These are phyloP conservation scores for Areca catechu DNA, from an alignment of 176 grass and related monocot genomes.

Conservation along the genomic window DNA sequence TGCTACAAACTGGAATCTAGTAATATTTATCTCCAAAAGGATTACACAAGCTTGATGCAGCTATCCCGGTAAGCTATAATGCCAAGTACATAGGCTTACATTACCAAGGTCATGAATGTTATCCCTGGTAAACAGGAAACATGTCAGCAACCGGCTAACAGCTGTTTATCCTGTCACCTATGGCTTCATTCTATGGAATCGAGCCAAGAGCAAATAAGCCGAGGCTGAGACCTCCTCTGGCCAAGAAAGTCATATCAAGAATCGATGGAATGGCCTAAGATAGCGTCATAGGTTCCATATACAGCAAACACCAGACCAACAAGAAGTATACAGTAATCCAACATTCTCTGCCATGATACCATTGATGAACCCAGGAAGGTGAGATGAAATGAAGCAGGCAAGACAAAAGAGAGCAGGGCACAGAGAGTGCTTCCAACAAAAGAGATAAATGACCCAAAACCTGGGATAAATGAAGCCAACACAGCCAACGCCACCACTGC, in stretches of 20 bases:
- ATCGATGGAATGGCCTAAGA: constrained; percentile 9
- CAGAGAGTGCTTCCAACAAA: constrained; percentile 89
- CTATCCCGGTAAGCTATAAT: too few species aligned
- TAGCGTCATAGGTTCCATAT: constrained; percentile 35
- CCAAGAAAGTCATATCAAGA: not conserved
- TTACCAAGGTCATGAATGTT: too few species aligned
- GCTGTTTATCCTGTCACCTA: too few species aligned
- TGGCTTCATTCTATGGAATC: too few species aligned
- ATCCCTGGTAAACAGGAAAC: too few species aligned
- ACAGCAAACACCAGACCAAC: constrained; percentile 50
- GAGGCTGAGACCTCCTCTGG: too few species aligned
- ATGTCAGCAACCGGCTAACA: too few species aligned
- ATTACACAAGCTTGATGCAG: too few species aligned
- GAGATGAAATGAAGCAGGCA: constrained; percentile 64
- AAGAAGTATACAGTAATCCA: constrained; percentile 55
- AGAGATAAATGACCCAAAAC: constrained; percentile 64
- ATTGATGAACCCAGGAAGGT: constrained; percentile 51
- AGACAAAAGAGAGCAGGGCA: constrained; percentile 65
- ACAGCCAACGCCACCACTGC: constrained; percentile 28
- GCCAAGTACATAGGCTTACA: too few species aligned
- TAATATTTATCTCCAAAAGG: too few species aligned
- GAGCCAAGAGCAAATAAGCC: too few species aligned
- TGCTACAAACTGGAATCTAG: too few species aligned
- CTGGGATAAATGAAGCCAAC: constrained; percentile 68
- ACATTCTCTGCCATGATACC: constrained; percentile 20